Conservation (phyloP, 2,329 filamentous ascomycete genomes). For the Alternaria triticina region DNA sequence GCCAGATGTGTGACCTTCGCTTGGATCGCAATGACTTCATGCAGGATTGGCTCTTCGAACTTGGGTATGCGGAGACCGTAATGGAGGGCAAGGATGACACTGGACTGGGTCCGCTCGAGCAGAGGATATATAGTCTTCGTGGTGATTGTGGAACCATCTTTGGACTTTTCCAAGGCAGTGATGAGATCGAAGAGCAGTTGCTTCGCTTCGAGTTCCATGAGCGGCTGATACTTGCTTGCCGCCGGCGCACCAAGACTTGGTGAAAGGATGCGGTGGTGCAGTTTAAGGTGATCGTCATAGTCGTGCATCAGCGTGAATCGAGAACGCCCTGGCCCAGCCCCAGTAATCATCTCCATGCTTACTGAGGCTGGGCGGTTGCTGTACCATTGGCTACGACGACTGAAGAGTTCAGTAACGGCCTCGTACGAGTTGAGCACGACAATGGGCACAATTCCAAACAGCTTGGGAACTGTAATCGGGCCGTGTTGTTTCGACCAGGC, state of each 20-base stretch:
- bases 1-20: conserved; percentile 11
- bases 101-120: conserved; percentile 15
- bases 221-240: conserved; percentile 7
- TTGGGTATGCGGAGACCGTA: conserved; percentile 14
- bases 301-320: conserved; percentile 17
- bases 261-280: conserved; percentile 14
- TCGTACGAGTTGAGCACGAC: conserved; percentile 16
- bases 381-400: conserved; percentile 16
- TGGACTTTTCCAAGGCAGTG: neutral
- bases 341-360: conserved; percentile 19
- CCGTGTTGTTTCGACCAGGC: conserved; percentile 13
- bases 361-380: conserved; percentile 15
- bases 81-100: conserved; percentile 15
- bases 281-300: conserved; percentile 15
- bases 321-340: conserved; percentile 11
- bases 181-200: conserved; percentile 14
- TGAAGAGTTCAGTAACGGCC: conserved; percentile 15
- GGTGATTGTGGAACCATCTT: conserved; percentile 3
- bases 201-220: conserved; percentile 14
- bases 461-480: conserved; percentile 5
- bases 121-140: conserved; percentile 12
- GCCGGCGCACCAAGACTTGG: conserved; percentile 15
- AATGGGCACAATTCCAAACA: conserved; percentile 14
- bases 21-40: conserved; percentile 10
- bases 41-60: conserved; percentile 8